Percentiles rank a stretch among this genome's conserved stretches.
Evolutionary conservation across 2,329 filamentous ascomycete species (phyloP).

Genomic region (Mycosphaerella sp.): DNA sequence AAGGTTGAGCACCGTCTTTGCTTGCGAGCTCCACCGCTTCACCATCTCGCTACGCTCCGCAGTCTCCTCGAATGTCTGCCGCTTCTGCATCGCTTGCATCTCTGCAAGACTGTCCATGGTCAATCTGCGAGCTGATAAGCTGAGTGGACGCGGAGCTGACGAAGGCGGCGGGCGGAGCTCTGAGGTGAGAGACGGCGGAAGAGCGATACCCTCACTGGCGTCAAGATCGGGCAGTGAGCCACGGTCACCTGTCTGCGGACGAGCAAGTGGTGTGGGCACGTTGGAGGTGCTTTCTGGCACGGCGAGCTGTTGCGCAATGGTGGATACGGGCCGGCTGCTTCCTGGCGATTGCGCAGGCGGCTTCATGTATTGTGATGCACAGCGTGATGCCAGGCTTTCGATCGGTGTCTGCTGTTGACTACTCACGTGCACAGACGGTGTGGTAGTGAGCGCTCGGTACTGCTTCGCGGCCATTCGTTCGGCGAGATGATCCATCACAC

Average conservation of each 20-base stretch:
- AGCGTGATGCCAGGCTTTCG: conserved; percentile 14
- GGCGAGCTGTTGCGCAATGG: conserved; percentile 22
- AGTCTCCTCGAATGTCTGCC: conserved; percentile 13
- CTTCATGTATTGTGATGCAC: conserved; percentile 18
- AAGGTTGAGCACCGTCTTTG: conserved; percentile 25
- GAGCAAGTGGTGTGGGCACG: conserved; percentile 48
- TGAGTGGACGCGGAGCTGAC: background rate
- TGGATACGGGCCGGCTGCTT: conserved; percentile 20
- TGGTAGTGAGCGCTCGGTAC: conserved; percentile 6
- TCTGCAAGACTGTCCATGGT: conserved; percentile 23
- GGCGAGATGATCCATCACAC: conserved; percentile 45
- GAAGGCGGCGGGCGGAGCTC: conserved; percentile 6
- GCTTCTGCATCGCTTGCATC: conserved; percentile 23
- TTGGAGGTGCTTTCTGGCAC: conserved; percentile 44
- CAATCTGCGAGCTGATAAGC: conserved; percentile 12
- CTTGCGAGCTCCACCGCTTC: conserved; percentile 25
- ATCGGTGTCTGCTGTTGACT: conserved; percentile 11
- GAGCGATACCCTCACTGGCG: conserved; percentile 20
- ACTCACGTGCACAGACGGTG: conserved; percentile 3
- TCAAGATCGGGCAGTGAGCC: conserved; percentile 33
- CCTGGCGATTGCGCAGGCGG: conserved; percentile 18
- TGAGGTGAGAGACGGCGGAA: conserved; percentile 26
- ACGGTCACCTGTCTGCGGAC: conserved; percentile 30
- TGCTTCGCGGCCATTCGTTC: conserved; percentile 24
- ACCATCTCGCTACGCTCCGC: conserved; percentile 21